A percentile compares a stretch with the other conserved stretches of the same genome.
Conservation (phyloP, 345 rosid species). For the Pelargonium nanum region DNA sequence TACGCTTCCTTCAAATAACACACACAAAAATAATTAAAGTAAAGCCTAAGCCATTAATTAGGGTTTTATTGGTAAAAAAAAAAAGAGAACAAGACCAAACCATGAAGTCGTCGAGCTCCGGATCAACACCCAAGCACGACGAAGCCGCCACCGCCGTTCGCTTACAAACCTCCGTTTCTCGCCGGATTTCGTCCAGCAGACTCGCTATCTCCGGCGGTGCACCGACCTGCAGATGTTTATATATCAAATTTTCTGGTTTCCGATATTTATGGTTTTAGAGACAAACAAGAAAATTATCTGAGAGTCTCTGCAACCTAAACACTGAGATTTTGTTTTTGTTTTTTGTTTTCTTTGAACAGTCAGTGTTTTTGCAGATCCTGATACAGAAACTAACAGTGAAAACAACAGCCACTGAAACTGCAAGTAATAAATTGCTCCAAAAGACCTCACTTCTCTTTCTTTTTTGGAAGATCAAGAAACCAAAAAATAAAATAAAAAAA, state of each 20-base stretch:
- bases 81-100: constrained; percentile 15
- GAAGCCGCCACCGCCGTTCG: constrained; percentile 5
- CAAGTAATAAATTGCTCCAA: too few relatives aligned
- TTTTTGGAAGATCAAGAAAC: neutral
- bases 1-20: constrained; percentile 27
- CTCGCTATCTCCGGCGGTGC: constrained; percentile 39
- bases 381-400: too few relatives aligned
- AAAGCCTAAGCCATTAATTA: neutral
- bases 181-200: constrained; percentile 32
- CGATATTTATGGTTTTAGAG: too few relatives aligned
- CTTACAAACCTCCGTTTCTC: constrained; percentile 16
- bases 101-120: constrained; percentile 64
- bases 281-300: too few relatives aligned
- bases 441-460: neutral
- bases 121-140: constrained; percentile 32
- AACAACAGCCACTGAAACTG: too few relatives aligned
- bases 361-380: too few relatives aligned
- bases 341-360: too few relatives aligned
- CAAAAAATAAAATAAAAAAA: neutral
- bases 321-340: too few relatives aligned
- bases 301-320: too few relatives aligned
- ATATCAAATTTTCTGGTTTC: too few relatives aligned
- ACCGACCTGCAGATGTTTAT: too few relatives aligned
- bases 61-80: constrained; percentile 13
- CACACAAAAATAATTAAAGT: neutral